phyloP scores from a whole-genome alignment of 208 protist genomes.

The Wallacemonas sp. region DNA sequence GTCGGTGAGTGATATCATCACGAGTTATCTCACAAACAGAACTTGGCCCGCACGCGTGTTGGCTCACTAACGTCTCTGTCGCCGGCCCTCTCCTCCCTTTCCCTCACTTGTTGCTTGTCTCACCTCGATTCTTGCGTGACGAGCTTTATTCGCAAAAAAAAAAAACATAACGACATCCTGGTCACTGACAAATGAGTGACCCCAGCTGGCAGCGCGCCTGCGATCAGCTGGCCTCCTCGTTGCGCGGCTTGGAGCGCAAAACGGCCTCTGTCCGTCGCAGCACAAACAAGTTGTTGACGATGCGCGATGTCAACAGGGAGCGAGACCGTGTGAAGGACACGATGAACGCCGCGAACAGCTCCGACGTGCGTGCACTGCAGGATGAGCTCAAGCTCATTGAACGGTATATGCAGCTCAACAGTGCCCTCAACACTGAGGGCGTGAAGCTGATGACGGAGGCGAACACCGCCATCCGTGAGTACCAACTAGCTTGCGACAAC shows the following conservation, averaged over 20 bases:
- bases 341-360: constrained; percentile 44
- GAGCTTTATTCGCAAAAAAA: neutral
- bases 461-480: constrained; percentile 54
- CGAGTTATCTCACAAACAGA: no score
- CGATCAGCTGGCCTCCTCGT: constrained; percentile 48
- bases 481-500: constrained; percentile 69
- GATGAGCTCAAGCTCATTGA: constrained; percentile 69
- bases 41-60: no score
- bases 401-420: constrained; percentile 70
- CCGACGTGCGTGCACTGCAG: constrained; percentile 72
- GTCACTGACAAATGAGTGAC: constrained; percentile 67
- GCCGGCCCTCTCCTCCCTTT: neutral
- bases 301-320: constrained; percentile 68
- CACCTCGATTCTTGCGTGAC: neutral
- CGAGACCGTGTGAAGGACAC: constrained; percentile 69
- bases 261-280: constrained; percentile 64
- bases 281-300: constrained; percentile 67
- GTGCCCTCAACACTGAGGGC: constrained; percentile 52
- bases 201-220: constrained; percentile 75
- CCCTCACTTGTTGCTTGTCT: neutral
- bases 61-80: no score
- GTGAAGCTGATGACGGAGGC: constrained; percentile 77
- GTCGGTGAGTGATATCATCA: no score
- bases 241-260: constrained; percentile 64
- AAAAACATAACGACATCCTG: constrained; percentile 9